Conservation (phyloP, 768 basidiomycete genomes). For the Arthromyces matolae region DNA sequence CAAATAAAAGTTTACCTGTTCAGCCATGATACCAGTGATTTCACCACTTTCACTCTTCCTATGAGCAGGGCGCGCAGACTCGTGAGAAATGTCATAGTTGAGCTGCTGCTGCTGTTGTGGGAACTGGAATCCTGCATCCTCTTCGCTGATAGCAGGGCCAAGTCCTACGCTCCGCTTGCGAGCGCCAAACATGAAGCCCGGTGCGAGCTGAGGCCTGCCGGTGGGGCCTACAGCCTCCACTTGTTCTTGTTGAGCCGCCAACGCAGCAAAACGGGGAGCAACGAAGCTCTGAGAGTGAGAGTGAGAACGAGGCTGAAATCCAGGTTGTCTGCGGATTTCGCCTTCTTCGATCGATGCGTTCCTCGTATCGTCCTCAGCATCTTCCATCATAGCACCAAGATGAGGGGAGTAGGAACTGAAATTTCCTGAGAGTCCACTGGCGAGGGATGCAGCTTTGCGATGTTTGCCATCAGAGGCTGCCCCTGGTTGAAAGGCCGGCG, state of each 20-base stretch:
- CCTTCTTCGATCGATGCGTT: conserved; percentile 63
- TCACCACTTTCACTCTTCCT: conserved; percentile 69
- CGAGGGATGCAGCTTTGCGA: conserved; percentile 76
- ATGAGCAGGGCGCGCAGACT: conserved; percentile 31
- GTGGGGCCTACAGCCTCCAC: conserved; percentile 62
- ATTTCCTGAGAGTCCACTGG: conserved; percentile 51
- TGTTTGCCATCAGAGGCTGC: conserved; percentile 64
- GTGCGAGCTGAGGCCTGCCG: conserved; percentile 85
- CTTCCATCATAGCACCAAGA: conserved; percentile 81
- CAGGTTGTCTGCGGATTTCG: conserved; percentile 60
- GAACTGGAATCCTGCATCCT: conserved; percentile 79
- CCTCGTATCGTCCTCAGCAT: conserved; percentile 59
- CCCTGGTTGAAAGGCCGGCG: conserved; percentile 74
- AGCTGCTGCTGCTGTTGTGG: conserved; percentile 46
- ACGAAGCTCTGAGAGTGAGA: conserved; percentile 83
- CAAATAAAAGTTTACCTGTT: conserved; percentile 66
- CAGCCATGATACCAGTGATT: conserved; percentile 88
- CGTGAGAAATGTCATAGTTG: conserved; percentile 27
- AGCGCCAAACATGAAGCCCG: conserved; percentile 88
- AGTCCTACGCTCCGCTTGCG: conserved; percentile 49
- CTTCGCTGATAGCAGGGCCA: conserved; percentile 76
- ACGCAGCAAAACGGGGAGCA: conserved; percentile 84
- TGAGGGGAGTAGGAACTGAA: conserved; percentile 75
- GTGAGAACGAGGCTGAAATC: conserved; percentile 70
- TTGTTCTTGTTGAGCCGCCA: conserved; percentile 71